These are phyloP conservation scores for Grosmannia penicillata DNA, from an alignment of 2,329 filamentous ascomycete species.

Conservation along the genomic window DNA sequence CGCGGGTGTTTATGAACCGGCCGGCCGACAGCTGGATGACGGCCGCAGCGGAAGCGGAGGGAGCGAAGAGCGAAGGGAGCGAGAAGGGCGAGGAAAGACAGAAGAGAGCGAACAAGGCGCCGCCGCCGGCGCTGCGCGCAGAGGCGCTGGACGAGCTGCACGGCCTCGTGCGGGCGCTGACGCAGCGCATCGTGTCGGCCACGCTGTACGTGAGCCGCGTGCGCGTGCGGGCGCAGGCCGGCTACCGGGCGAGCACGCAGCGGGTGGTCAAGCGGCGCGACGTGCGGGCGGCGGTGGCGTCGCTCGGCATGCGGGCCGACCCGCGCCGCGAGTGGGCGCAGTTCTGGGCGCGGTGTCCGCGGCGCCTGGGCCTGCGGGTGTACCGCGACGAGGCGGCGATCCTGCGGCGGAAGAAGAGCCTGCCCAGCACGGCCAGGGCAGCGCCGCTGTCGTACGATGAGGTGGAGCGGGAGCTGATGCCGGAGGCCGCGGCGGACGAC, in stretches of 20 bases:
- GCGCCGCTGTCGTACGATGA: constrained; percentile 5
- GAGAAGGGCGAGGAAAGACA: no score
- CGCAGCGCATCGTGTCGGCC: constrained; percentile 52
- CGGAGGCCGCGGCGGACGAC: background rate
- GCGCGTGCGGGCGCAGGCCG: constrained; percentile 39
- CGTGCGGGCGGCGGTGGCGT: constrained; percentile 32
- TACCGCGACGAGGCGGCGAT: constrained; percentile 18
- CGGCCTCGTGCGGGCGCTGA: constrained; percentile 50
- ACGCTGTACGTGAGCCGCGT: constrained; percentile 57
- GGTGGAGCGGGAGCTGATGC: constrained; percentile 3
- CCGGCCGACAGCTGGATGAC: constrained; percentile 51
- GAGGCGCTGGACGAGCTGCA: constrained; percentile 68
- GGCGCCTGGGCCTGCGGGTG: constrained; percentile 34
- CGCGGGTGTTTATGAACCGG: constrained; percentile 63
- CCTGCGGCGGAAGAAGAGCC: constrained; percentile 11
- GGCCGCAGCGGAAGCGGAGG: no score
- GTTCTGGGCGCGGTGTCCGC: constrained; percentile 33
- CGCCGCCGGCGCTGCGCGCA: constrained; percentile 54
- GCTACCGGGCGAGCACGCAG: constrained; percentile 13
- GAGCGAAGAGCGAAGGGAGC: no score
- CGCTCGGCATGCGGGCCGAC: constrained; percentile 26
- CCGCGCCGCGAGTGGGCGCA: no score
- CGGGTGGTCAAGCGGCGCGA: constrained; percentile 26
- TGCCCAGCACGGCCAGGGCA: background rate
- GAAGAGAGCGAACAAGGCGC: no score